Conservation (phyloP, 2,329 filamentous ascomycete genomes). For the Talaromyces sp. region DNA sequence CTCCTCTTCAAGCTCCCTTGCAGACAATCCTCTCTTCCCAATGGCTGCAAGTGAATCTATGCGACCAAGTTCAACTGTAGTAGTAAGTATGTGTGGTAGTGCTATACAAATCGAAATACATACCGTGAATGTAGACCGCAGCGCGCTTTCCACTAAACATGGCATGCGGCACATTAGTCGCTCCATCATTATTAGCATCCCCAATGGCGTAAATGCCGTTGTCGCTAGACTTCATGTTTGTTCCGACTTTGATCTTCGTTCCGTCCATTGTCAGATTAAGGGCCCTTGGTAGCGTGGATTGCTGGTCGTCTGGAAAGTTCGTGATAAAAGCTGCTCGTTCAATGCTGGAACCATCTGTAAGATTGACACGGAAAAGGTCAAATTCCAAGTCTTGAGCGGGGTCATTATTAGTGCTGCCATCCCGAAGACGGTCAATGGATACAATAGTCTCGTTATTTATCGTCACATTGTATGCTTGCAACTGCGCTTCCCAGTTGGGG, state of each 20-base stretch:
- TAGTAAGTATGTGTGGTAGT: background rate
- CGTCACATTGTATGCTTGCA: conserved; percentile 50
- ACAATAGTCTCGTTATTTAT: conserved; percentile 57
- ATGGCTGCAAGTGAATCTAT: conserved; percentile 31
- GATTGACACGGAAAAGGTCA: conserved; percentile 56
- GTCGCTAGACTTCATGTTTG: conserved; percentile 52
- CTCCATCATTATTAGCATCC: conserved; percentile 59
- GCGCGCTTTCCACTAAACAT: conserved; percentile 59
- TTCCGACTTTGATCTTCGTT: conserved; percentile 46
- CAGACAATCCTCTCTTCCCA: conserved; percentile 28
- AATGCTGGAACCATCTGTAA: conserved; percentile 46
- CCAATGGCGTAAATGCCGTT: conserved; percentile 58
- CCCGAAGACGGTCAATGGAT: conserved; percentile 47
- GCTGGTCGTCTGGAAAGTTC: conserved; percentile 49
- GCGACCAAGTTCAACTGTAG: conserved; percentile 32
- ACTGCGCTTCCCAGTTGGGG: conserved; percentile 50
- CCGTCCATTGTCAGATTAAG: conserved; percentile 49
- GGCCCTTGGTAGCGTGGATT: conserved; percentile 46
- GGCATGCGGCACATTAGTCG: conserved; percentile 61
- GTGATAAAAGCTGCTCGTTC: conserved; percentile 53
- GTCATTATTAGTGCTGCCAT: conserved; percentile 31
- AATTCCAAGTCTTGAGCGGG: conserved; percentile 41
- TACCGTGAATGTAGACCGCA: conserved; percentile 57
- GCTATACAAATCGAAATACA: conserved; percentile 25
- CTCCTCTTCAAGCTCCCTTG: conserved; percentile 28